Conservation (phyloP, 176 grass and related monocot species). For the Coix lacrymajobi region DNA sequence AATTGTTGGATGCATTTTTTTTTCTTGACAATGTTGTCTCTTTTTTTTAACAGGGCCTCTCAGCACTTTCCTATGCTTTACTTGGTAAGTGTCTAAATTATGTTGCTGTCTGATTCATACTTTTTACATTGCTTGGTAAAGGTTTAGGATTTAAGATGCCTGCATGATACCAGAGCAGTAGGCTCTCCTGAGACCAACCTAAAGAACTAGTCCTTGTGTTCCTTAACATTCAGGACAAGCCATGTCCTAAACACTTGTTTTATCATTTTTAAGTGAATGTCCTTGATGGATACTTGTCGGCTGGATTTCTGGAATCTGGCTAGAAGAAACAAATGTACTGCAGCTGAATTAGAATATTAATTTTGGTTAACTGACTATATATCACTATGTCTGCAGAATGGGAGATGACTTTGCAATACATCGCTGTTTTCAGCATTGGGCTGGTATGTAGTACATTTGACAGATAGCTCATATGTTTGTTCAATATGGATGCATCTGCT, state of each 20-base stretch:
- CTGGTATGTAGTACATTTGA: slow-evolving; percentile 42
- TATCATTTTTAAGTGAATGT: background rate
- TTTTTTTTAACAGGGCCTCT: slow-evolving; percentile 57
- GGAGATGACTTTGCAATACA: slow-evolving; percentile 79
- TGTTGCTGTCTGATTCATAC: background rate
- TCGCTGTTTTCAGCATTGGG: slow-evolving; percentile 72
- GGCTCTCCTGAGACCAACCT: background rate
- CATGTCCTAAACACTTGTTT: background rate
- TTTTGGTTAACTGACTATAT: background rate
- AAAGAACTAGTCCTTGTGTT: background rate
- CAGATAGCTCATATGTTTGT: background rate
- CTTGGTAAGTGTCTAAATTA: slow-evolving; percentile 51
- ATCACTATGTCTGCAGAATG: slow-evolving; percentile 52
- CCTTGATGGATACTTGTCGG: background rate
- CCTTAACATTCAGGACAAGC: background rate
- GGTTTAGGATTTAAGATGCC: background rate
- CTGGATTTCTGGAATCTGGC: background rate
- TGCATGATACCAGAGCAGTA: background rate
- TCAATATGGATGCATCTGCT: background rate
- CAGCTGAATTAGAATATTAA: background rate
- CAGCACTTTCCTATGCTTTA: slow-evolving; percentile 64
- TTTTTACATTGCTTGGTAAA: background rate
- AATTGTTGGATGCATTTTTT: background rate
- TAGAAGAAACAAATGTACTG: background rate
- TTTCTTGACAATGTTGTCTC: slow-evolving; percentile 24